Evolutionary conservation across 208 protist genomes (phyloP).

Genomic region (Angomonas ambiguus): DNA sequence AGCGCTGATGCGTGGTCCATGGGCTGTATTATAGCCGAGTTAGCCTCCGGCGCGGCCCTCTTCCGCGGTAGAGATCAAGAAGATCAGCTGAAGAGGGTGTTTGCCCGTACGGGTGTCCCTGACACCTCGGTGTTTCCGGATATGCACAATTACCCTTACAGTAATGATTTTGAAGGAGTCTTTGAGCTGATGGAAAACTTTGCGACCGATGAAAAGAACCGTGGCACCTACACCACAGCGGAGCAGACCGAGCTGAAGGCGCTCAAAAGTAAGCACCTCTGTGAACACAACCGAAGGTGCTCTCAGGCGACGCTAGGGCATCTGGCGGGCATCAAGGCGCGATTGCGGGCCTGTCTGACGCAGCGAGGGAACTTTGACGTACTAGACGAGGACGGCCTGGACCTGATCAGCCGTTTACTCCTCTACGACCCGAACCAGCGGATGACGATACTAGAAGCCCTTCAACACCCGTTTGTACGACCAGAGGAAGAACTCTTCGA

Average conservation of each 20-base stretch:
- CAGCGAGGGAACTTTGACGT: constrained; percentile 32
- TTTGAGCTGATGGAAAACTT: constrained; percentile 10
- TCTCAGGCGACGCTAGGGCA: constrained; percentile 16
- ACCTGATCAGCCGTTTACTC: constrained; percentile 52
- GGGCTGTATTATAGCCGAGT: constrained; percentile 90
- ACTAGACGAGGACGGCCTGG: constrained; percentile 56
- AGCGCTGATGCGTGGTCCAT: constrained; percentile 90
- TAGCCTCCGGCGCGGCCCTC: constrained; percentile 66
- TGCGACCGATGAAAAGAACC: constrained; percentile 7
- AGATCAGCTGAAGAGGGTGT: constrained; percentile 88
- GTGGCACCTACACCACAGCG: not conserved
- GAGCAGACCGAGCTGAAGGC: constrained; percentile 10
- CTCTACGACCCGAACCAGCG: constrained; percentile 56
- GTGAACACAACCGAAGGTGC: not conserved
- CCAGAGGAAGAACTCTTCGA: not conserved
- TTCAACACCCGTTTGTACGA: constrained; percentile 67
- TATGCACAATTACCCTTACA: constrained; percentile 42
- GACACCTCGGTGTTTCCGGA: constrained; percentile 54
- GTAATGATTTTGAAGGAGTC: constrained; percentile 19
- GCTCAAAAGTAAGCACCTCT: not conserved
- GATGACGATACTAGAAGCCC: constrained; percentile 44
- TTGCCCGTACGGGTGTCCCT: constrained; percentile 83
- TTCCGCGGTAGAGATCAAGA: constrained; percentile 75
- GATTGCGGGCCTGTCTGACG: constrained; percentile 28
- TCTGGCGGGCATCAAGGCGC: constrained; percentile 22